Base-by-base conservation (phyloP, 139 green algal genomes). In the Parachlorella kessleri region DNA sequence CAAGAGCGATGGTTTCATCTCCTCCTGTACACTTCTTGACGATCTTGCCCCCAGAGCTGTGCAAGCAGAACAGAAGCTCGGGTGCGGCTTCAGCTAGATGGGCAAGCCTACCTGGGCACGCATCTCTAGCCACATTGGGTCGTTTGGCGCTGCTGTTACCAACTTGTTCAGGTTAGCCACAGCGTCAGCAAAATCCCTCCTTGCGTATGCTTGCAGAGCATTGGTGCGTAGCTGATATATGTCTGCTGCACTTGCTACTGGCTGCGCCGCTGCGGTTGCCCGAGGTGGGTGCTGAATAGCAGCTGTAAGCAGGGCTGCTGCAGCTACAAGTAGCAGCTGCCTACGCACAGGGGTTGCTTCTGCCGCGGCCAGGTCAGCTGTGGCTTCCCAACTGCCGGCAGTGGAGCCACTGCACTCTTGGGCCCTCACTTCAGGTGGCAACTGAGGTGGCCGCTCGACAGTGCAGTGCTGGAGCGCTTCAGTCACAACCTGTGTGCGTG, bases 121-220 rank as follows among this genome's bases (percentile, higher is more conserved):
- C 86, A 94, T 93, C 72, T 96, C 90, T 6, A 84, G 78, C 86
- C 86, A 94, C 28, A 81, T 55, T 18, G 77, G 65, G 48, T 84
- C 81, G 3, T 78, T 65, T 1, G 81, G 40, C 35, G 87, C 66
- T 38, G 63, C 48, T 41, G 74, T 3, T 2, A 94, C 59, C 10
- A 92, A 69, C 41, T 84, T 30, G 18, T 83, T 83, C 9, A 94
- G 63, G 14, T 80, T 41, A 21, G 85, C 35, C 1, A 89, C 64
- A 35, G 89, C 81, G 24, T 75, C 42, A 1, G 78, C 10, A 48
- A 94, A 92, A 35, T 92, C 84, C 21, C 84, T 77, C 72, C 87
- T 72, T 30, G 81, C 84, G 33, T 93, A 94, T 0, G 90, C 88
- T 59, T 59, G 48, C 48, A 59, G 14, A 18, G 48, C 48, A 59